Evolutionary conservation across 2,329 filamentous ascomycete genomes (phyloP), one percentile per base, ranked within the genome.

Genomic region (Blumeria graminis): DNA sequence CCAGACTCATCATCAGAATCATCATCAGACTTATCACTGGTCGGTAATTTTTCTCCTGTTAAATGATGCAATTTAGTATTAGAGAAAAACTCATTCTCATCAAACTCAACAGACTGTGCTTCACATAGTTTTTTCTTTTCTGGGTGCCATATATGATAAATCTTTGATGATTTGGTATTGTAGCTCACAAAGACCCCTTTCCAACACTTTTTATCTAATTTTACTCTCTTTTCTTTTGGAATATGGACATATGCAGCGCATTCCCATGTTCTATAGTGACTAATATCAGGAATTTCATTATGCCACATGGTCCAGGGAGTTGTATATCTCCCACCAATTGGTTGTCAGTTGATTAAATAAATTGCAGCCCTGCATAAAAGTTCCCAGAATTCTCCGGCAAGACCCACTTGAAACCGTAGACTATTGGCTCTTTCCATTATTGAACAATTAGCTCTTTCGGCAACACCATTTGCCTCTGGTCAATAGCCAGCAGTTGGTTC

Each of bases 121-220:
- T n/a, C n/a, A n/a, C n/a, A n/a, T n/a, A n/a, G n/a, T n/a, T n/a
- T n/a, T n/a, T n/a, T n/a, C n/a, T n/a, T n/a, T n/a, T n/a, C n/a
- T n/a, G n/a, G n/a, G n/a, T n/a, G n/a, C n/a, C n/a, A n/a, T n/a
- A n/a, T n/a, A n/a, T n/a, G n/a, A n/a, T n/a, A n/a, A n/a, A n/a
- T 28, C 28, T 50, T 50, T 50, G 46, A 10, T 32, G 46, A 28
- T 1, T 50, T 50, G 9, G 13, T 28, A n/a, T 8, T 50, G 22
- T 50, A 50, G 10, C 46, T n/a, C 13, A 18, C 43, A 18, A 46
- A 46, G 10, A 46, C 18, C 18, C 43, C 43, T 46, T 46, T 46
- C 43, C 22, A 28, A 50, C n/a, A 50, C n/a, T 33, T 50, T 50
- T 50, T 50, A 50, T 50, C 28, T 50, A 50, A 50, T 28, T 50